These are phyloP conservation scores for Thermoascus crustaceus DNA, from an alignment of 2,329 filamentous ascomycete genomes.

Conservation along the genomic window DNA sequence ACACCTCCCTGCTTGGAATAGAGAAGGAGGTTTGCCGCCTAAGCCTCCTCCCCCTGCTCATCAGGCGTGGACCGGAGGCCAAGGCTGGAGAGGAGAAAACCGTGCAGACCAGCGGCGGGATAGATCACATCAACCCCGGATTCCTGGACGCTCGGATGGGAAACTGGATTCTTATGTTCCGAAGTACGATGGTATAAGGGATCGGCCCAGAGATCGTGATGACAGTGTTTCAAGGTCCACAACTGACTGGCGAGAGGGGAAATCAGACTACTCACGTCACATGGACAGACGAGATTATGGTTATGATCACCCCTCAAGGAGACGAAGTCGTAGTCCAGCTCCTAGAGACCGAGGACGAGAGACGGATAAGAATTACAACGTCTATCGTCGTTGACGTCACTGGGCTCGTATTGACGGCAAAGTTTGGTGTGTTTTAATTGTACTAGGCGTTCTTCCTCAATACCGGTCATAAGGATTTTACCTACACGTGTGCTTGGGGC, in stretches of 20 bases:
- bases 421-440: too few relatives aligned
- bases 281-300: conserved; percentile 19
- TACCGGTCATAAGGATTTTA: not conserved
- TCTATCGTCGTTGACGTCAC: conserved; percentile 16
- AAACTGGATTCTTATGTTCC: conserved; percentile 31
- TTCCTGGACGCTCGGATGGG: conserved; percentile 16
- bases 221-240: conserved; percentile 13
- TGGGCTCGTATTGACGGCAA: conserved; percentile 2
- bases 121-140: conserved; percentile 17
- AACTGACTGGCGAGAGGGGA: conserved; percentile 16
- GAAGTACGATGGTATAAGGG: conserved; percentile 20
- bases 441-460: too few relatives aligned
- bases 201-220: conserved; percentile 18
- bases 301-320: conserved; percentile 19
- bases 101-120: conserved; percentile 25
- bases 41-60: conserved; percentile 27
- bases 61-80: conserved; percentile 20
- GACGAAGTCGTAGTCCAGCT: conserved; percentile 29
- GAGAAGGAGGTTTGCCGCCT: conserved; percentile 29
- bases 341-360: conserved; percentile 19
- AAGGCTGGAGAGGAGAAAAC: conserved; percentile 18
- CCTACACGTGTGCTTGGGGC: too few relatives aligned
- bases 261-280: conserved; percentile 11
- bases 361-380: conserved; percentile 10
- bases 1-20: conserved; percentile 19